These are phyloP conservation scores for Cylindrodendrum hubeiense DNA, from an alignment of 2,329 filamentous ascomycete species.

Conservation along the genomic window DNA sequence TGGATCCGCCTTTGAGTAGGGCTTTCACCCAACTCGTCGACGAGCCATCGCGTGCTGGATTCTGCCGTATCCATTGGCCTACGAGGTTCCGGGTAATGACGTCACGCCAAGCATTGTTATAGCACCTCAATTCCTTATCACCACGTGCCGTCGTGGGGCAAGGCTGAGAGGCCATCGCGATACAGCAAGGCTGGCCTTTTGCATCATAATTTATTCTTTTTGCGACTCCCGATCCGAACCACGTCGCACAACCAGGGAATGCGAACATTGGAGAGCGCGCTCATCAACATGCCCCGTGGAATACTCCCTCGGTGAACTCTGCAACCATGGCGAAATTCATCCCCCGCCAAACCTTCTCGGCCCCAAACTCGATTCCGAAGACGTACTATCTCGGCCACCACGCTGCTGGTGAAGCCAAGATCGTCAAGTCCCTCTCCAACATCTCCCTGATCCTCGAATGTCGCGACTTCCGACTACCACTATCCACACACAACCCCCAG, in stretches of 20 bases:
- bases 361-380: slow-evolving; percentile 80
- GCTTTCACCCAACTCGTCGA: slow-evolving; percentile 1
- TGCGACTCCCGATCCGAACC: slow-evolving; percentile 4
- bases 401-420: slow-evolving; percentile 76
- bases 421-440: slow-evolving; percentile 85
- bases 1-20: background rate
- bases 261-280: background rate
- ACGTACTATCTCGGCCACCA: slow-evolving; percentile 98
- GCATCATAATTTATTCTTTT: slow-evolving; percentile 19
- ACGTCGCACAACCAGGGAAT: background rate
- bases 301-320: background rate
- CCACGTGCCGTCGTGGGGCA: slow-evolving; percentile 39
- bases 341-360: slow-evolving; percentile 79
- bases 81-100: slow-evolving; percentile 36
- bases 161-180: slow-evolving; percentile 30
- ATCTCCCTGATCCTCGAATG: slow-evolving; percentile 95
- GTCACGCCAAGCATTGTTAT: slow-evolving; percentile 20
- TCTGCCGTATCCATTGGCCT: slow-evolving; percentile 35
- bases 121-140: slow-evolving; percentile 25
- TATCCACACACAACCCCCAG: slow-evolving; percentile 90
- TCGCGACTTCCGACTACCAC: slow-evolving; percentile 89
- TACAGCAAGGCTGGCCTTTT: slow-evolving; percentile 33
- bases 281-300: slow-evolving; percentile 9
- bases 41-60: slow-evolving; percentile 32
- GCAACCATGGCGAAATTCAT: slow-evolving; percentile 66